A percentile compares a stretch with the other conserved stretches of the same genome.
Evolutionary conservation across 352 stramenopile species (phyloP).

Genomic region (Pythium myriotylum): DNA sequence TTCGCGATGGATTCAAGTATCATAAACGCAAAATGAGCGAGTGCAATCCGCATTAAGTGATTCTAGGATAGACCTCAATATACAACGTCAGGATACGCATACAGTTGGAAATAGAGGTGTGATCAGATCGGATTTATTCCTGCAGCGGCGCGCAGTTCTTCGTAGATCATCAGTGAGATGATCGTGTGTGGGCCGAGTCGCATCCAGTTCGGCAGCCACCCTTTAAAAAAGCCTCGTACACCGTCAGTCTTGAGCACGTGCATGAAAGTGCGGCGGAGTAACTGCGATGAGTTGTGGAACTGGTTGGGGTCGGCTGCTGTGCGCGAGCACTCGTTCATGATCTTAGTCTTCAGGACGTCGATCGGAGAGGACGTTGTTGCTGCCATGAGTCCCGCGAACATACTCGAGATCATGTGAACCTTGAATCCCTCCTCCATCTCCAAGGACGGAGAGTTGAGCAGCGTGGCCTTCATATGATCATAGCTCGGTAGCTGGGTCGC

Average conservation of each 20-base stretch:
- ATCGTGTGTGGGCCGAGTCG: slow-evolving; percentile 74
- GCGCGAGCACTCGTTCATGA: slow-evolving; percentile 74
- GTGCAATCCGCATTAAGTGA: no score
- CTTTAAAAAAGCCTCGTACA: slow-evolving; percentile 74
- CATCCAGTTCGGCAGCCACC: slow-evolving; percentile 78
- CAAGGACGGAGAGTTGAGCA: slow-evolving; percentile 51
- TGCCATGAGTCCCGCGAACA: slow-evolving; percentile 73
- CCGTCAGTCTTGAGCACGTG: slow-evolving; percentile 57
- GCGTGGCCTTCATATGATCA: slow-evolving; percentile 74
- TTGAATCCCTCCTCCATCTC: slow-evolving; percentile 51
- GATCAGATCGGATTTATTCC: slow-evolving; percentile 59
- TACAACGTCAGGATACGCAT: not conserved
- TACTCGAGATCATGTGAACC: slow-evolving; percentile 70
- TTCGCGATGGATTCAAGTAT: no score
- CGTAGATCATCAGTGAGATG: slow-evolving; percentile 78
- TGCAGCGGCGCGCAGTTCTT: slow-evolving; percentile 56
- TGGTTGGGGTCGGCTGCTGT: slow-evolving; percentile 38
- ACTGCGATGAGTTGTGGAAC: slow-evolving; percentile 35
- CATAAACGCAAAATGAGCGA: no score
- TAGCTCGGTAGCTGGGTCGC: slow-evolving; percentile 79
- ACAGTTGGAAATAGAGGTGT: no score
- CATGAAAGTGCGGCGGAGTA: slow-evolving; percentile 59
- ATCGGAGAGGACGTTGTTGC: slow-evolving; percentile 71
- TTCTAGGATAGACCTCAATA: not conserved
- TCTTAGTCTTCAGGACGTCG: slow-evolving; percentile 87